Evolutionary conservation across 1,284 basidiomycete species (phyloP), one percentile per base, ranked within the genome.

Genomic region (Gymnopus androsaceus): DNA sequence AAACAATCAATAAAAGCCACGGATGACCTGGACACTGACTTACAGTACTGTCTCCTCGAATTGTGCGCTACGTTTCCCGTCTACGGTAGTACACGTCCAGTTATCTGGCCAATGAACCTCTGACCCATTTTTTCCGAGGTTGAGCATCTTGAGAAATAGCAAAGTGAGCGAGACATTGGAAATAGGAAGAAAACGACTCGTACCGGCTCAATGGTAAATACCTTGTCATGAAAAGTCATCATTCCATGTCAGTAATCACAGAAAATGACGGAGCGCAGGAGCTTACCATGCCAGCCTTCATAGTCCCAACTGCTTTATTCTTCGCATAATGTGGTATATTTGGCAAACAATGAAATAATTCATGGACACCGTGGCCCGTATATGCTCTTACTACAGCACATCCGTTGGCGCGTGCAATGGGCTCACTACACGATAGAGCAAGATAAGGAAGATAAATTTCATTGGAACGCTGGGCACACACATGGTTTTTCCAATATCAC

Each of bases 31-130:
- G 51, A 21, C 27, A 48, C 55, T 51, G 51, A 79, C 90, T 67
- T 65, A 94, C 89, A 98, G 71, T 30, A 82, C 62, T 4, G 95
- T 97, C 66, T 98, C 95, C 71, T 98, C 95, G 66, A 97, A 98
- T 67, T 98, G 95, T 4, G 95, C 95, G 61, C 90, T 94, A 59
- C 82, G 80, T 69, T 90, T 89, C 28, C 95, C 95, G 72, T 98
- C 95, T 2, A 81, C 71, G 2, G 95, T 98, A 17, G 91, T 92
- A 0, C 94, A 94, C 2, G 95, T 98, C 95, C 95, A 98, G 66
- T 92, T 87, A 69, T 94, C 91, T 23, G 88, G 87, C 92, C 92
- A 94, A 69, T 93, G 91, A 14, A 86, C 76, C 51, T 85, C 80
- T 42, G 81, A 81, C 84, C 83, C 87, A 61, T 79, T 82, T 30